phyloP scores from a whole-genome alignment of 2,329 filamentous ascomycete species.

The Proliferodiscus dingleyae region DNA sequence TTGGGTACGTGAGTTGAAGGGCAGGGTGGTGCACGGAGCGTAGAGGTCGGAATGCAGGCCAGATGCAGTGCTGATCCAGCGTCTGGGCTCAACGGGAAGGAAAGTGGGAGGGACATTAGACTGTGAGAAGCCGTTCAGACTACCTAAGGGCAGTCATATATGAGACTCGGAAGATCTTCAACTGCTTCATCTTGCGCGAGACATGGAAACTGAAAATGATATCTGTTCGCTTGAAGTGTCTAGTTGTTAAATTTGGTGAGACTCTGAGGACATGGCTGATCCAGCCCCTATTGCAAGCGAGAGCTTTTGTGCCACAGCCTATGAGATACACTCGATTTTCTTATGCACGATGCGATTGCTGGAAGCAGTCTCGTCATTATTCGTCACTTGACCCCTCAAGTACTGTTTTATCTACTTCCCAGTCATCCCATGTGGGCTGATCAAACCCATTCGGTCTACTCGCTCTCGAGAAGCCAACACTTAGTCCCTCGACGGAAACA shows the following conservation, averaged over 20 bases:
- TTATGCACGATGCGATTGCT: conserved; percentile 9
- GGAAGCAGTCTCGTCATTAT: conserved; percentile 3
- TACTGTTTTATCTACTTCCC: conserved; percentile 24
- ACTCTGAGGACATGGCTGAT: no score
- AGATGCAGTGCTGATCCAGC: neutral
- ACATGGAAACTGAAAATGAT: neutral
- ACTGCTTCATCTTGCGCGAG: neutral
- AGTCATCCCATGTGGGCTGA: conserved; percentile 39
- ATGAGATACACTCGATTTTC: conserved; percentile 3
- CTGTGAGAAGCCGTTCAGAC: neutral
- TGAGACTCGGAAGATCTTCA: neutral
- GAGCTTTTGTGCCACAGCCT: neutral
- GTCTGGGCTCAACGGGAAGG: neutral
- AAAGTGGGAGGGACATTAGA: neutral
- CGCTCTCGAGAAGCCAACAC: conserved; percentile 27
- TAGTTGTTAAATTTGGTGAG: no score
- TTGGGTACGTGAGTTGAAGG: conserved; percentile 1
- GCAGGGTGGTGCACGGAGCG: neutral
- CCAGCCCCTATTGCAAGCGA: neutral
- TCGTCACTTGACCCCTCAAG: conserved; percentile 18
- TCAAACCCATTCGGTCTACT: conserved; percentile 48
- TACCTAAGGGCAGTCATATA: neutral
- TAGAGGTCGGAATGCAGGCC: no score
- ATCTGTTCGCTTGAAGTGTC: neutral
- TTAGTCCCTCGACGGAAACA: conserved; percentile 26